Base-by-base conservation (phyloP, 2,329 filamentous ascomycete genomes). In the Nothophaeocryptopus gaeumannii region DNA sequence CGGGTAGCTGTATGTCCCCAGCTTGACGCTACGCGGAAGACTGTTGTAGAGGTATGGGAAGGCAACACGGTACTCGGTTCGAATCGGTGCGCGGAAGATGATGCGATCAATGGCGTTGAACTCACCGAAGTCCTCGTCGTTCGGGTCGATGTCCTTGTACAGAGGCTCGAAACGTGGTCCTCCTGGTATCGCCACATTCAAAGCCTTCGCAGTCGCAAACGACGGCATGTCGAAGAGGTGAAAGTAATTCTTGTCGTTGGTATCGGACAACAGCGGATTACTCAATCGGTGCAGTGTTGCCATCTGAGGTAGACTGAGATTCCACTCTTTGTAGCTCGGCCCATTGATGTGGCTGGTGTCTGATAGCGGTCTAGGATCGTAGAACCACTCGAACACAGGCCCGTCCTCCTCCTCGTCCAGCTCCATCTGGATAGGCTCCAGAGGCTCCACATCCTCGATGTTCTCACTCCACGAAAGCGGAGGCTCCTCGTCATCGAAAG, bases 21-120 rank as follows among this genome's bases (percentile, higher is more conserved):
- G 77, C 67, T 92, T 88, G 29, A 99, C 93, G 65, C 93, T 97
- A 63, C 95, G 81, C 1, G 93, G 95, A 5, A 99, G 78, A 13
- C 92, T 96, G 69, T 99, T 99, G 75, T 99, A 99, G 5, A 99
- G 78, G 68, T 86, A 96, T 0, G 93, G 93, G 68, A 89, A 97
- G 0, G 90, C 90, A 37, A 99, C 93, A 39, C 92, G 84, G 65
- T 95, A 96, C 72, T 99, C 93, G 8, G 92, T 99, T 60, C 92
- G 84, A 58, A 97, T 95, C 0, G 92, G 91, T 39, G 88, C 86
- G 58, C 93, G 87, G 79, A 99, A 99, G 60, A 99, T 99, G 72
- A 99, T 99, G 61, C 95, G 89, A 66, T 99, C 93, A 63, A 99
- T 99, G 31, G 93, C 93, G 66, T 99, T 99, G 78, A 99, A 99